These are phyloP conservation scores for Nitzschia sp. DNA, from an alignment of 108 stramenopile species.

Conservation along the genomic window DNA sequence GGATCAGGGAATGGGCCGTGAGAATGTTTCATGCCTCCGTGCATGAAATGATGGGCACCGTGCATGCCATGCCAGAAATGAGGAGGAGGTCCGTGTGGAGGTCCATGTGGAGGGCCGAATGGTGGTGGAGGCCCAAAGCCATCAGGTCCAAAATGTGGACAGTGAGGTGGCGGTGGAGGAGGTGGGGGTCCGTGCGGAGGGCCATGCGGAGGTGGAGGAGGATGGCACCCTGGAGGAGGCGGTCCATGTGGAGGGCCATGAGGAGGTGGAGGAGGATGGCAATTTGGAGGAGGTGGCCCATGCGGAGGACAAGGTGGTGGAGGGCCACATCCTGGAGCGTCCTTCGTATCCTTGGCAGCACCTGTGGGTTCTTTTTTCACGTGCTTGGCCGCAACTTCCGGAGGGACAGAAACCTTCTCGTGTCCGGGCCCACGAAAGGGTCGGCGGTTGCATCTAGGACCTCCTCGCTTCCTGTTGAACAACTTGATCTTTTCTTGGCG, in stretches of 20 bases:
- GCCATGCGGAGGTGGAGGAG: slow-evolving; percentile 2
- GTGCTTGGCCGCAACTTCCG: too few relatives aligned
- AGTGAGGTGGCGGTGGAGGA: not conserved
- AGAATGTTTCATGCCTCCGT: too few relatives aligned
- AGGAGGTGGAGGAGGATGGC: slow-evolving; percentile 1
- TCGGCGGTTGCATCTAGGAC: too few relatives aligned
- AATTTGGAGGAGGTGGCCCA: not conserved
- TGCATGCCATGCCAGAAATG: not conserved
- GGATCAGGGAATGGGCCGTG: too few relatives aligned
- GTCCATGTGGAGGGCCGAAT: not conserved
- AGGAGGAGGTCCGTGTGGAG: not conserved
- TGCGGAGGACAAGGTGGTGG: not conserved
- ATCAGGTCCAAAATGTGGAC: not conserved
- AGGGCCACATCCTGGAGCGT: not conserved
- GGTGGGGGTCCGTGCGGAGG: slow-evolving; percentile 6
- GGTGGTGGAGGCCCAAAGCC: not conserved
- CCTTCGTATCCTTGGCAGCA: not conserved
- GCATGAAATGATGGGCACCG: too few relatives aligned
- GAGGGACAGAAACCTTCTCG: too few relatives aligned
- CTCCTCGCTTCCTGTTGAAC: not conserved
- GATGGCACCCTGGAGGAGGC: not conserved
- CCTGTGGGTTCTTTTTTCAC: not conserved
- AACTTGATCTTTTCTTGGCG: slow-evolving; percentile 24
- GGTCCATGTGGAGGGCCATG: slow-evolving; percentile 3
- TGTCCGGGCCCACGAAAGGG: too few relatives aligned